Percentiles rank a stretch among this genome's conserved stretches.
phyloP scores from a whole-genome alignment of 1,284 basidiomycete genomes.

The Cryptococcus sp. region DNA sequence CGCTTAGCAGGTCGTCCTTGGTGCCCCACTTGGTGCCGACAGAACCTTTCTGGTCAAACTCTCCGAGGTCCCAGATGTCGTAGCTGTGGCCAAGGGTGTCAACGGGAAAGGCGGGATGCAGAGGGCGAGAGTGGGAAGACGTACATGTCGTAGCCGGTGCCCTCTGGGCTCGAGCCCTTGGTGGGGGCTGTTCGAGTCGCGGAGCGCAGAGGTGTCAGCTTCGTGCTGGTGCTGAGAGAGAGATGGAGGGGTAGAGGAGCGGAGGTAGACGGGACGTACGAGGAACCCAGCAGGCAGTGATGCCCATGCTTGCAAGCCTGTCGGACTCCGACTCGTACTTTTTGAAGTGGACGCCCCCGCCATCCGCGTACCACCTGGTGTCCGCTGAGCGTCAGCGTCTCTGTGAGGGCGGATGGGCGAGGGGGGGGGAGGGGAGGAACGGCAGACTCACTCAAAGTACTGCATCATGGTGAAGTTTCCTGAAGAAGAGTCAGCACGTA shows the following conservation, averaged over 20 bases:
- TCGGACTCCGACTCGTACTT: constrained; percentile 71
- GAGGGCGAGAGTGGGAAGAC: constrained; percentile 9
- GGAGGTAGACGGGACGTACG: constrained; percentile 35
- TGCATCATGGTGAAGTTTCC: constrained; percentile 50
- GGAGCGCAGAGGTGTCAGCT: not conserved
- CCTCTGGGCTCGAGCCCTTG: constrained; percentile 44
- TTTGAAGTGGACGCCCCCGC: constrained; percentile 58
- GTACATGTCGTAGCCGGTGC: constrained; percentile 49
- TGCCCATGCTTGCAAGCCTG: constrained; percentile 67
- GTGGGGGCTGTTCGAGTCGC: constrained; percentile 35
- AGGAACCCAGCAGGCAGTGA: constrained; percentile 71
- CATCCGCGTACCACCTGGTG: constrained; percentile 41
- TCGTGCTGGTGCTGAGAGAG: not conserved
- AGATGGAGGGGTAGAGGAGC: not conserved
- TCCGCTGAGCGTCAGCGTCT: not conserved
- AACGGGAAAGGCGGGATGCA: not conserved
- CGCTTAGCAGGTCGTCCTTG: constrained; percentile 70
- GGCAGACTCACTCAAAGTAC: constrained; percentile 40
- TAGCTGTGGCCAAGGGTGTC: constrained; percentile 47
- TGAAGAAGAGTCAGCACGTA: constrained; percentile 3
- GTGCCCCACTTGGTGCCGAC: constrained; percentile 86
- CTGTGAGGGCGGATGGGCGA: not conserved
- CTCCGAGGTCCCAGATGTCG: constrained; percentile 81
- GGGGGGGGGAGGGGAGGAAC: not conserved
- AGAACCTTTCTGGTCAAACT: constrained; percentile 83